phyloP scores from a whole-genome alignment of 768 basidiomycete species.

The Phlebiopsis gigantea region DNA sequence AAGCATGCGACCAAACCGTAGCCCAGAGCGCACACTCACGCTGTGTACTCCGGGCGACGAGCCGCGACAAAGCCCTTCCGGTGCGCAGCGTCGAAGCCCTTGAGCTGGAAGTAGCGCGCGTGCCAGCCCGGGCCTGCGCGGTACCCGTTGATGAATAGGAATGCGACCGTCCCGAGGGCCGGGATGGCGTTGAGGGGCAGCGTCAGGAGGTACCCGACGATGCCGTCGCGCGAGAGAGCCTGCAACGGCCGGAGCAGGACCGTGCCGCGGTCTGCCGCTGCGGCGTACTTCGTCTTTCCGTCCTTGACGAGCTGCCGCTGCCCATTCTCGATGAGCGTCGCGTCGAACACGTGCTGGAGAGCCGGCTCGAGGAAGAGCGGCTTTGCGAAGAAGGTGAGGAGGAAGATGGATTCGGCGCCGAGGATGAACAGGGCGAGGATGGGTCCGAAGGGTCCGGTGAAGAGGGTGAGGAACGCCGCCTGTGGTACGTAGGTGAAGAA shows the following conservation, averaged over 20 bases:
- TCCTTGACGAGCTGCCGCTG: constrained; percentile 32
- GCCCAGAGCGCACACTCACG: constrained; percentile 33
- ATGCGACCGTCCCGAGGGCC: constrained; percentile 56
- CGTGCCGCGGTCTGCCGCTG: constrained; percentile 33
- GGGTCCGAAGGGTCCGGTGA: constrained; percentile 63
- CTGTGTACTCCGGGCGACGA: constrained; percentile 56
- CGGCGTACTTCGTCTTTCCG: constrained; percentile 27
- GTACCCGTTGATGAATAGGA: constrained; percentile 49
- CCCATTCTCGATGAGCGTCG: constrained; percentile 36
- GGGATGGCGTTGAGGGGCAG: constrained; percentile 68
- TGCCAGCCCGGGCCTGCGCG: constrained; percentile 51
- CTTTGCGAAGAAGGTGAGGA: constrained; percentile 39
- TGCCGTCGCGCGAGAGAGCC: constrained; percentile 36
- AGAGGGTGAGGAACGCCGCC: constrained; percentile 54
- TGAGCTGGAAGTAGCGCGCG: constrained; percentile 65
- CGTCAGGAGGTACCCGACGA: constrained; percentile 56
- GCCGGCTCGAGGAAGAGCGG: constrained; percentile 40
- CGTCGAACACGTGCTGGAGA: constrained; percentile 43
- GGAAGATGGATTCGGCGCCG: constrained; percentile 36
- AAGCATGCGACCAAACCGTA: neutral
- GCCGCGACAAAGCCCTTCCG: constrained; percentile 41
- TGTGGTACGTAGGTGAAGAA: constrained; percentile 63
- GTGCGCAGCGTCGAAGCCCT: constrained; percentile 41
- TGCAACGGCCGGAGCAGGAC: constrained; percentile 44
- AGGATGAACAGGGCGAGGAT: constrained; percentile 34